A percentile compares a stretch with the other conserved stretches of the same genome.
phyloP scores from a whole-genome alignment of 148 eudicot species.

The Simmondsia chinensis region DNA sequence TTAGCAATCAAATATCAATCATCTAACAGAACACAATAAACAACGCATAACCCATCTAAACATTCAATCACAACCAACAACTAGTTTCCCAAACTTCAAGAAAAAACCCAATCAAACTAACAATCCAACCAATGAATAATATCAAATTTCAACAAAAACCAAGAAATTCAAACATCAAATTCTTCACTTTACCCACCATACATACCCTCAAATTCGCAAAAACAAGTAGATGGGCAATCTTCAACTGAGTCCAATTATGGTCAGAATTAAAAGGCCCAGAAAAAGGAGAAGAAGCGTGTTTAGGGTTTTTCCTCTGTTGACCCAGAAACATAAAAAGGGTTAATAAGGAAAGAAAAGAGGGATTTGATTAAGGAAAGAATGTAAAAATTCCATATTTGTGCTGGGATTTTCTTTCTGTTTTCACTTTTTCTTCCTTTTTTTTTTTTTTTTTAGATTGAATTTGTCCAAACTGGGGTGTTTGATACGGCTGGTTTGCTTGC shows the following conservation, averaged over 20 bases:
- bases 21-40: background rate
- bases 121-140: background rate
- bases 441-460: background rate
- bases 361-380: no score
- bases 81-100: background rate
- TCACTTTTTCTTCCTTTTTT: slow-evolving; percentile 2
- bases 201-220: no score
- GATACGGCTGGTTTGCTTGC: background rate
- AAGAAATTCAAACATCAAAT: slow-evolving; percentile 1
- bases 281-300: background rate
- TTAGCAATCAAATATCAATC: no score
- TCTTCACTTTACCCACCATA: no score
- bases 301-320: slow-evolving; percentile 6
- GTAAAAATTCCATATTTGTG: no score
- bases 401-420: no score
- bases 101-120: background rate
- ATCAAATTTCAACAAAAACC: background rate
- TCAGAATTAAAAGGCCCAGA: background rate
- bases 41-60: slow-evolving; percentile 4
- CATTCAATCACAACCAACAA: slow-evolving; percentile 6
- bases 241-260: slow-evolving; percentile 3
- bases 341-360: no score
- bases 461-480: no score
- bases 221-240: slow-evolving; percentile 3
- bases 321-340: background rate